Percentiles rank a stretch among this genome's conserved stretches.
Evolutionary conservation across 2,329 filamentous ascomycete species (phyloP).

Genomic region (Penicillium rolfsii): DNA sequence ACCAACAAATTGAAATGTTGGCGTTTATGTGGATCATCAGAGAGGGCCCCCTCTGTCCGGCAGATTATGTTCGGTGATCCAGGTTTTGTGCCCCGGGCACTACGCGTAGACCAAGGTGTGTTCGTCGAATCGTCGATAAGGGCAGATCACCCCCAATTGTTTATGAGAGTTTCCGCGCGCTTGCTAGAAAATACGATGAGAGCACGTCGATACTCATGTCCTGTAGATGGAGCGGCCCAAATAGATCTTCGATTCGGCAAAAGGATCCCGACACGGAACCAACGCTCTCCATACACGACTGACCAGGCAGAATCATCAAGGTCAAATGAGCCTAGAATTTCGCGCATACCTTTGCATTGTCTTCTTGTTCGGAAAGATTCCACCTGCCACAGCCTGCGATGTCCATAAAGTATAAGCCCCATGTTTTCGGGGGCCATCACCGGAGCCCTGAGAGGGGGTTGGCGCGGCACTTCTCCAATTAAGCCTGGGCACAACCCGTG

Average conservation of each 20-base stretch:
- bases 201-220: not conserved
- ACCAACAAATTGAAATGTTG: slow-evolving; percentile 32
- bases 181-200: not conserved
- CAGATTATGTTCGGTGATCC: slow-evolving; percentile 20
- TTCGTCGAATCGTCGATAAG: slow-evolving; percentile 4
- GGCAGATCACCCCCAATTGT: not conserved
- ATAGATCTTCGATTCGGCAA: not conserved
- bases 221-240: too few relatives aligned
- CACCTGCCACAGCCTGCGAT: not conserved
- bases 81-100: slow-evolving; percentile 8
- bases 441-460: not conserved
- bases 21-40: slow-evolving; percentile 36
- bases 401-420: not conserved
- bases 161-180: not conserved
- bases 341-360: not conserved
- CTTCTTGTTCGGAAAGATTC: not conserved
- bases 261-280: not conserved
- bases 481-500: not conserved
- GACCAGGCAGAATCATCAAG: not conserved
- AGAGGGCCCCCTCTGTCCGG: slow-evolving; percentile 18
- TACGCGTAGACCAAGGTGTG: not conserved
- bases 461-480: not conserved
- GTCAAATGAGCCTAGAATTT: not conserved
- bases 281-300: not conserved
- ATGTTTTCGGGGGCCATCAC: not conserved